Percentiles rank a stretch among this genome's conserved stretches.
These are phyloP conservation scores for Pinus taeda DNA, from an alignment of 75 land plant genomes.

Conservation along the genomic window DNA sequence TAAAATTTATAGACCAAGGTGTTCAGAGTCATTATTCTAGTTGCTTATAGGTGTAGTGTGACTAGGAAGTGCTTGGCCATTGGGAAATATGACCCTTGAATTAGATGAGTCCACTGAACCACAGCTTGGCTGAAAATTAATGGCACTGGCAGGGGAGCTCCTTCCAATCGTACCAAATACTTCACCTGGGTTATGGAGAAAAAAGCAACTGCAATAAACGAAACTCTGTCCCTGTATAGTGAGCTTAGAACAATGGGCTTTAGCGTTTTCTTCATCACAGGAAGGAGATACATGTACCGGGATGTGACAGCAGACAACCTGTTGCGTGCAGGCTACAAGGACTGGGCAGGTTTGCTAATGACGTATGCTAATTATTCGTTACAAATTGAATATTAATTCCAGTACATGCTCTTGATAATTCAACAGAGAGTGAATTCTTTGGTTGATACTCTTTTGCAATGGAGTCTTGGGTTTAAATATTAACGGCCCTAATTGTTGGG, in stretches of 20 bases:
- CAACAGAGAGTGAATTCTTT: too few species aligned
- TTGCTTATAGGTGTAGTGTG: too few species aligned
- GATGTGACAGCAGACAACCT: slow-evolving; percentile 34
- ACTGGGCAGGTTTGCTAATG: slow-evolving; percentile 36
- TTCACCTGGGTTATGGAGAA: slow-evolving; percentile 23
- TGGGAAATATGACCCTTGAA: too few species aligned
- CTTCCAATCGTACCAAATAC: not conserved
- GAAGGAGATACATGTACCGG: slow-evolving; percentile 24
- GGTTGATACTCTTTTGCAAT: too few species aligned
- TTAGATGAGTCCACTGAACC: too few species aligned
- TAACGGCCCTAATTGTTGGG: not conserved
- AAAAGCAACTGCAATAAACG: slow-evolving; percentile 17
- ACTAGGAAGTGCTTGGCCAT: too few species aligned
- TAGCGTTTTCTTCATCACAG: slow-evolving; percentile 35
- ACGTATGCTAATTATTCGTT: slow-evolving; percentile 19
- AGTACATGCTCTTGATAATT: too few species aligned
- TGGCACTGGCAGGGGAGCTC: not conserved
- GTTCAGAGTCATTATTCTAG: too few species aligned
- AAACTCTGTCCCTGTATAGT: slow-evolving; percentile 22
- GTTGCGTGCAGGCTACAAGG: slow-evolving; percentile 30
- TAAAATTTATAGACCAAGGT: too few species aligned
- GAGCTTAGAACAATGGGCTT: slow-evolving; percentile 23
- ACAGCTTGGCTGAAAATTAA: not conserved
- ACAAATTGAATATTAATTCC: not conserved
- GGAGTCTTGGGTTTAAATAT: too few species aligned